Evolutionary conservation across 2,329 filamentous ascomycete genomes (phyloP).

Genomic region (Bipolaris gigantea): DNA sequence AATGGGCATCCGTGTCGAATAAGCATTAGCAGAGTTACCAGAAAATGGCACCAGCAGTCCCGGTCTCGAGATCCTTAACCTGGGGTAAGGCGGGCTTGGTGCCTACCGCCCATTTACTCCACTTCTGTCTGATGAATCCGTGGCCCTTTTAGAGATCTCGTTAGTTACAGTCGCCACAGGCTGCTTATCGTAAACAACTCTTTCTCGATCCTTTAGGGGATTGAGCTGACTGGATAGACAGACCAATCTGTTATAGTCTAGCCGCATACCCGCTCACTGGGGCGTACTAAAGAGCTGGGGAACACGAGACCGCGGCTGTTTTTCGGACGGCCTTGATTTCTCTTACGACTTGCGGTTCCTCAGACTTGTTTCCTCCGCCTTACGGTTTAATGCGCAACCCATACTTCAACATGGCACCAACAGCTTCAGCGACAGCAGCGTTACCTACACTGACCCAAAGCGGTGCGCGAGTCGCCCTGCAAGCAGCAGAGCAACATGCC

Average conservation of each 20-base stretch:
- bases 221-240: conserved; percentile 4
- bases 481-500: conserved; percentile 35
- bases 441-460: conserved; percentile 36
- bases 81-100: conserved; percentile 6
- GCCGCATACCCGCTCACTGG: conserved; percentile 11
- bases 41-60: conserved; percentile 1
- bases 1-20: conserved; percentile 5
- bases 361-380: background rate
- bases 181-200: conserved; percentile 6
- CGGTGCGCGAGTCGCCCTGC: conserved; percentile 33
- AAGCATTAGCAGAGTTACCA: conserved; percentile 2
- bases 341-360: background rate
- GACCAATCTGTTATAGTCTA: conserved; percentile 5
- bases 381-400: conserved; percentile 3
- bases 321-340: background rate
- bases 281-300: conserved; percentile 4
- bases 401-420: conserved; percentile 18
- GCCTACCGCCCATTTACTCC: conserved; percentile 16
- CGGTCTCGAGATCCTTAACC: background rate
- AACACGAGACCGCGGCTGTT: conserved; percentile 10
- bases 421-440: conserved; percentile 15
- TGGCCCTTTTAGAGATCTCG: background rate
- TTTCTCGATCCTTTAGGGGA: conserved; percentile 2
- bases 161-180: background rate
- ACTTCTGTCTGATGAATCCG: conserved; percentile 17